These are phyloP conservation scores for Suhomyces prunicola DNA, from an alignment of 805 yeast species.

Conservation along the genomic window DNA sequence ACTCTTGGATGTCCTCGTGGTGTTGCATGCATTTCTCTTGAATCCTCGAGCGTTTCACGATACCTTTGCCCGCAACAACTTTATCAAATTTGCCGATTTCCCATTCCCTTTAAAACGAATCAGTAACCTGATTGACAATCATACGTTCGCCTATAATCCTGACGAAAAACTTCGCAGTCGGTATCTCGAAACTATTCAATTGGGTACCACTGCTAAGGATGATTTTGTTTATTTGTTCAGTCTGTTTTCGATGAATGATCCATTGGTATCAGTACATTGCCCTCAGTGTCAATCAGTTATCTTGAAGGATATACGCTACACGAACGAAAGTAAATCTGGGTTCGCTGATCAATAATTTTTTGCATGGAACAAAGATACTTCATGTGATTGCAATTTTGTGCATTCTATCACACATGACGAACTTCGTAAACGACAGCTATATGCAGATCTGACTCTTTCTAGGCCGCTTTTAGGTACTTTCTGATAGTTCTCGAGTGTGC, in stretches of 20 bases:
- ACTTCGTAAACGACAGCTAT: constrained; percentile 17
- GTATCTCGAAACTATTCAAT: constrained; percentile 5
- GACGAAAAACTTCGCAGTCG: constrained; percentile 1
- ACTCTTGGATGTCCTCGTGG: constrained; percentile 21
- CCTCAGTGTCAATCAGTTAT: constrained; percentile 12
- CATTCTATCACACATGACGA: constrained; percentile 16
- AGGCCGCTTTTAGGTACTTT: constrained; percentile 7
- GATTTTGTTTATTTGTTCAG: neutral
- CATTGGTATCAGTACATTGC: constrained; percentile 10
- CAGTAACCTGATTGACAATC: constrained; percentile 7
- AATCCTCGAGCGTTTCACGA: constrained; percentile 17
- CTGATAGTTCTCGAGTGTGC: constrained; percentile 9
- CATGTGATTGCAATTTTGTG: constrained; percentile 14
- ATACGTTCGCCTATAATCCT: constrained; percentile 12
- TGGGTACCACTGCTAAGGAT: neutral
- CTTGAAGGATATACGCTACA: constrained; percentile 7
- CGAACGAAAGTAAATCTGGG: constrained; percentile 10
- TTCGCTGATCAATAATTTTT: constrained; percentile 13
- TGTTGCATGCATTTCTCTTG: constrained; percentile 23
- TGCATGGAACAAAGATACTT: neutral
- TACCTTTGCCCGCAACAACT: constrained; percentile 12
- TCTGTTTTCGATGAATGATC: constrained; percentile 4
- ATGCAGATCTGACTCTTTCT: constrained; percentile 8
- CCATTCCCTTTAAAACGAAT: constrained; percentile 18
- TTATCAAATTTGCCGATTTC: constrained; percentile 12